These are phyloP conservation scores for Tarenaya hassleriana DNA, from an alignment of 345 rosid species.

Conservation along the genomic window DNA sequence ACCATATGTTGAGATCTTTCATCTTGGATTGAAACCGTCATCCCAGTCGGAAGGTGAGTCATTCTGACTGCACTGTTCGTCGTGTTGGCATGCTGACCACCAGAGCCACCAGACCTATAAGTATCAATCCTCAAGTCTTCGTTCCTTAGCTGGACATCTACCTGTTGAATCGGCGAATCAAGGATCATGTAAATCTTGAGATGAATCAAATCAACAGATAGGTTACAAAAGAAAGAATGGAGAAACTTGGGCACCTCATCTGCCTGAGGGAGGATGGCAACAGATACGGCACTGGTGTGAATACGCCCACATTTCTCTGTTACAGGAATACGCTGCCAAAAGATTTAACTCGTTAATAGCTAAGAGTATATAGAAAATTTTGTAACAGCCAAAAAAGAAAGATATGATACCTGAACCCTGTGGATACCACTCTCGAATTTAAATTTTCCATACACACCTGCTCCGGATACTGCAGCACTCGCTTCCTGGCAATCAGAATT, in stretches of 20 bases:
- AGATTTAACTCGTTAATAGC: conserved; percentile 19
- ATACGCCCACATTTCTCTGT: conserved; percentile 91
- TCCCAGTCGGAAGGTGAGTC: conserved; percentile 73
- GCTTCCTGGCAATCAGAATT: conserved; percentile 61
- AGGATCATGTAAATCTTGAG: background rate
- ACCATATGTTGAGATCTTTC: conserved; percentile 98
- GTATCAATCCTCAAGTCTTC: conserved; percentile 92
- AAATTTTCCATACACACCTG: conserved; percentile 76
- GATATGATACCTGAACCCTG: conserved; percentile 73
- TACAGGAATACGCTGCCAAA: conserved; percentile 85
- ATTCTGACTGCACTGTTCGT: conserved; percentile 92
- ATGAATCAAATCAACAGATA: background rate
- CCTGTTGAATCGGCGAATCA: conserved; percentile 36
- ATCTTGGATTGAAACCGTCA: conserved; percentile 83
- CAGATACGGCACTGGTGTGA: conserved; percentile 93
- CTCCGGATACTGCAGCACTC: conserved; percentile 82
- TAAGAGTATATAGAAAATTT: background rate
- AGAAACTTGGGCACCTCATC: conserved; percentile 56
- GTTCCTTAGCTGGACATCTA: conserved; percentile 84
- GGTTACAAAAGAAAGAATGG: background rate
- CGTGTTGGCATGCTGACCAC: conserved; percentile 90
- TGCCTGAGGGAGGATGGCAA: conserved; percentile 98
- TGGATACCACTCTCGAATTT: conserved; percentile 99
- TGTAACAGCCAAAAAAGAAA: background rate
- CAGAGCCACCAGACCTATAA: conserved; percentile 85